These are phyloP conservation scores for Aspergillus hiratsukae DNA, from an alignment of 2,329 filamentous ascomycete species.

Conservation along the genomic window DNA sequence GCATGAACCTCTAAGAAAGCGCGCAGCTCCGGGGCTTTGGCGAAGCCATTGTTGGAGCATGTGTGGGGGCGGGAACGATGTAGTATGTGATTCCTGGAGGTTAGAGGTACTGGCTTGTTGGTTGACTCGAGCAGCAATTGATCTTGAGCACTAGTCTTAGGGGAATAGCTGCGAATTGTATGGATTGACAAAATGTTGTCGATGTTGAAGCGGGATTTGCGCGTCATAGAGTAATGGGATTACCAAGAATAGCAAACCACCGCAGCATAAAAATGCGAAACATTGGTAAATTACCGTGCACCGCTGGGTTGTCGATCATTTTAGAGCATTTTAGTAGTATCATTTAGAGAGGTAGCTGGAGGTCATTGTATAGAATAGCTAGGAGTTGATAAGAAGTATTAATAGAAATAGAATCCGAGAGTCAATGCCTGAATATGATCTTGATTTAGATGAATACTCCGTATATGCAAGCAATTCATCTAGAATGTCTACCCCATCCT, in stretches of 20 bases:
- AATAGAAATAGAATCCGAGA: neutral
- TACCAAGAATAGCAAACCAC: neutral
- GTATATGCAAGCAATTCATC: neutral
- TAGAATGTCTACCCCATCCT: neutral
- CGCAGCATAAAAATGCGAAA: neutral
- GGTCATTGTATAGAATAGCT: neutral
- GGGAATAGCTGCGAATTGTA: neutral
- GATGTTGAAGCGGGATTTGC: neutral
- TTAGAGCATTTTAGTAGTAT: neutral
- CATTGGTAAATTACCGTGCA: neutral
- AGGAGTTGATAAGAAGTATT: neutral
- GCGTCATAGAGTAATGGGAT: neutral
- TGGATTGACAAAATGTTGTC: neutral
- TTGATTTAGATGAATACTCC: neutral
- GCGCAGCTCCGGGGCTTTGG: slow-evolving; percentile 24
- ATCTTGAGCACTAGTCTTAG: neutral
- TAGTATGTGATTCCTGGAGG: slow-evolving; percentile 5
- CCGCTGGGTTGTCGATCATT: neutral
- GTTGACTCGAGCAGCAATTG: neutral
- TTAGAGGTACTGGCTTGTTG: neutral
- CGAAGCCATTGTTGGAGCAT: slow-evolving; percentile 36
- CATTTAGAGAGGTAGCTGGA: too few relatives aligned
- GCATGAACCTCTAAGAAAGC: slow-evolving; percentile 19
- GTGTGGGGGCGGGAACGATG: slow-evolving; percentile 9
- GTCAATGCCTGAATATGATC: neutral